Percentiles rank a stretch among this genome's conserved stretches.
phyloP scores from a whole-genome alignment of 805 yeast genomes.

The Lipomyces lipofer region DNA sequence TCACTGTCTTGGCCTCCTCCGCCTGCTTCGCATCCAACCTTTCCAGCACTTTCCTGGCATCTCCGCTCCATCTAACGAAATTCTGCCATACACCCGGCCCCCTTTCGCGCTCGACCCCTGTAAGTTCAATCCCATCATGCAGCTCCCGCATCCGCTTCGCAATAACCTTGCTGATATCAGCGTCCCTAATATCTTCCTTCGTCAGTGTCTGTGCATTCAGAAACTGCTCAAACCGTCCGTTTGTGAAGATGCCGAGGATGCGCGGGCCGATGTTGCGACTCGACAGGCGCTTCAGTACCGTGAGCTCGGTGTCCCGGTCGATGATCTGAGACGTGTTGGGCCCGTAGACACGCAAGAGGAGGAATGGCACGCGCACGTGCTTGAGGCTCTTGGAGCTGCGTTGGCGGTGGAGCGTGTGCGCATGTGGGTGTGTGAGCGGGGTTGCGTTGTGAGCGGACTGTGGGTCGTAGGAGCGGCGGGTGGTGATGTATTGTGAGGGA shows the following conservation, averaged over 20 bases:
- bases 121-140: constrained; percentile 74
- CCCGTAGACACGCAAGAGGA: constrained; percentile 83
- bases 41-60: constrained; percentile 49
- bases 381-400: constrained; percentile 21
- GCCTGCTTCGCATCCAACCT: constrained; percentile 43
- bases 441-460: constrained; percentile 7
- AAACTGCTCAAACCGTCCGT: constrained; percentile 94
- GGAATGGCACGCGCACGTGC: constrained; percentile 47
- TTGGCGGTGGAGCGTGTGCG: constrained; percentile 16
- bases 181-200: constrained; percentile 69
- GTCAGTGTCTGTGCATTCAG: constrained; percentile 78
- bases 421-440: constrained; percentile 4
- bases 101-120: constrained; percentile 51
- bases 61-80: constrained; percentile 67
- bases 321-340: constrained; percentile 81
- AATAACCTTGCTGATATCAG: constrained; percentile 74
- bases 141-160: constrained; percentile 97
- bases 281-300: constrained; percentile 70
- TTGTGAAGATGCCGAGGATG: constrained; percentile 81
- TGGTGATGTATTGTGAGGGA: constrained; percentile 38
- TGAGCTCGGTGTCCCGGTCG: constrained; percentile 79
- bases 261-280: constrained; percentile 82
- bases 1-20: constrained; percentile 27
- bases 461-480: neutral
- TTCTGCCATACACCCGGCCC: constrained; percentile 73